Evolutionary conservation across 1,139 yeast species (phyloP), one percentile per base, ranked within the genome.

Genomic region (Martiniozyma asiatica): DNA sequence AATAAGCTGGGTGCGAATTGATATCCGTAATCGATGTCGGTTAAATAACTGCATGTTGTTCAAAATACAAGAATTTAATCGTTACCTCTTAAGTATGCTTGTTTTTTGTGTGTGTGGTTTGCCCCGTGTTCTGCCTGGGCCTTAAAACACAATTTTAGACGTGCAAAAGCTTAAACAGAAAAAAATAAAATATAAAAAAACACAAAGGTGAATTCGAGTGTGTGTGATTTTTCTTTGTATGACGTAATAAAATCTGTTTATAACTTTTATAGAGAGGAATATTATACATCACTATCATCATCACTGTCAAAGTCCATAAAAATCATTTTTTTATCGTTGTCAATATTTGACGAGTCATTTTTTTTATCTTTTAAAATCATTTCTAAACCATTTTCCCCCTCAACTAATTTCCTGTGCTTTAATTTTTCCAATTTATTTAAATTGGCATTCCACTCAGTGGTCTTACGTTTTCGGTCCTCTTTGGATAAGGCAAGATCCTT

Each of bases 1-100:
- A 37, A 84, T 77, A 35, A 87, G 72, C 59, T 87, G 96, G 26
- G 76, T 68, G 40, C 73, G 52, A 36, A 70, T 70, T 22, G 75
- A 73, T 32, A 70, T 55, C 36, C 68, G 65, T 24, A 67, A 53
- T 29, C 53, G 37, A 28, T 45, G 51, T 40, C 45, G 40, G 18
- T 31, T 35, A 5, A 32, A 16, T 26, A 33, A 18, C 19, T 25
- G 5, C 25, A n/a, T 17, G 18, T 14, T 20, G 21, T 17, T 6
- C 19, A 6, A 6, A 17, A 17, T 17, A 17, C 8, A 17, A 17
- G 19, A 17, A 17, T n/a, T n/a, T n/a, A n/a, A n/a, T n/a, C n/a
- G n/a, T n/a, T n/a, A n/a, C n/a, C n/a, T n/a, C n/a, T n/a, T n/a
- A n/a, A n/a, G n/a, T n/a, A n/a, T n/a, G n/a, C n/a, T n/a, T n/a